Conservation (phyloP, 768 basidiomycete species). For the Auriscalpium microsporum region DNA sequence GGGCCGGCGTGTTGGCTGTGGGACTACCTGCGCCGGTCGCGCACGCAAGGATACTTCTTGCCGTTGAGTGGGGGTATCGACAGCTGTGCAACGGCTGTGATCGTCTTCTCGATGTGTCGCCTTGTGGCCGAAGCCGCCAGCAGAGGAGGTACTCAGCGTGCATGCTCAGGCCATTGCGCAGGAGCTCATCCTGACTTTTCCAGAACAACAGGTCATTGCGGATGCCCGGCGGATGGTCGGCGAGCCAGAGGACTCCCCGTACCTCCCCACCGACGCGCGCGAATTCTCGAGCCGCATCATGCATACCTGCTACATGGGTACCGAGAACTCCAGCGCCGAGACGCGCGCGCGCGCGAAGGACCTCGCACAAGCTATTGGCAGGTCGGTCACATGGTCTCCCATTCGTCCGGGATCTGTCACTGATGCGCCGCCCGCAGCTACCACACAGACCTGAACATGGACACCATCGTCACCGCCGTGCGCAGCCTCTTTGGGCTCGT, state of each 20-base stretch:
- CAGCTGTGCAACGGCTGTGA: constrained; percentile 93
- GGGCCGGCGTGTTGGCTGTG: constrained; percentile 99
- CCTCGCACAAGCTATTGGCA: constrained; percentile 81
- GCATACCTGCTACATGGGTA: constrained; percentile 99
- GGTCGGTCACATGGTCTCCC: constrained; percentile 35
- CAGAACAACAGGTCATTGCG: constrained; percentile 74
- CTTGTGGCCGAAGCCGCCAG: constrained; percentile 75
- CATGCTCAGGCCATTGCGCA: not conserved
- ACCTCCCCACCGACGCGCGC: constrained; percentile 77
- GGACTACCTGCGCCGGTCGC: constrained; percentile 94
- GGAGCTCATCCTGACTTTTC: constrained; percentile 1
- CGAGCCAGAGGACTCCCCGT: constrained; percentile 71
- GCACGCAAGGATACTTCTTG: constrained; percentile 91
- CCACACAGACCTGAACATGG: constrained; percentile 95
- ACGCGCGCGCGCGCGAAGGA: constrained; percentile 82
- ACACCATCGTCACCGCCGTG: constrained; percentile 77
- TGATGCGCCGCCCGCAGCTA: constrained; percentile 46
- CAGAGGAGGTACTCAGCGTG: constrained; percentile 48
- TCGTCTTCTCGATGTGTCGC: constrained; percentile 94
- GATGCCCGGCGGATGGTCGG: constrained; percentile 89
- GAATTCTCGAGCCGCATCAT: constrained; percentile 86
- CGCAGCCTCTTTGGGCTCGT: constrained; percentile 77
- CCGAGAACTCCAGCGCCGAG: constrained; percentile 86
- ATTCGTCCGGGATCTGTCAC: too few relatives aligned
- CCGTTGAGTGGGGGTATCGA: constrained; percentile 96